A percentile compares a stretch with the other conserved stretches of the same genome.
phyloP scores from a whole-genome alignment of 2,329 filamentous ascomycete species.

The Aspergillus terreus region DNA sequence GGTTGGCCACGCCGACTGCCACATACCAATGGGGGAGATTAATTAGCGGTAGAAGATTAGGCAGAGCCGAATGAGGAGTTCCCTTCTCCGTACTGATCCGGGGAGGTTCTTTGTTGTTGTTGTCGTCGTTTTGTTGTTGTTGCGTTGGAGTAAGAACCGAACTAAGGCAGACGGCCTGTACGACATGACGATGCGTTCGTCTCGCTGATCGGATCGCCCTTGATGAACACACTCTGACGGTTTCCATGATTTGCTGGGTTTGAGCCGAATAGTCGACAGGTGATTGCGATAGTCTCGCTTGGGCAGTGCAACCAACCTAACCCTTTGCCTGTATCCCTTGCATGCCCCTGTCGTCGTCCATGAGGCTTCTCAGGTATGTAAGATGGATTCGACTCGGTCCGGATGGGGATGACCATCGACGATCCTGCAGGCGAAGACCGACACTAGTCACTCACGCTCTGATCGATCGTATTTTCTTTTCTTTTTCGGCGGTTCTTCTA shows the following conservation, averaged over 20 bases:
- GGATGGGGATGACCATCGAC: constrained; percentile 8
- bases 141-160: neutral
- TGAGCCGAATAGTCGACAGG: too few species aligned
- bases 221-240: neutral
- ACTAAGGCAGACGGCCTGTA: neutral
- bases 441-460: constrained; percentile 1
- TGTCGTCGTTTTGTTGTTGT: neutral
- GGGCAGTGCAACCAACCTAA: neutral
- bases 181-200: neutral
- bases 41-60: neutral
- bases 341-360: constrained; percentile 14
- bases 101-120: neutral
- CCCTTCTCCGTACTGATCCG: neutral
- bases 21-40: neutral
- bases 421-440: constrained; percentile 13
- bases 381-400: neutral
- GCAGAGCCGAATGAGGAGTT: neutral
- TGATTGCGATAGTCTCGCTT: constrained; percentile 4
- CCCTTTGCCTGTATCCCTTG: constrained; percentile 15
- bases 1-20: neutral
- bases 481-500: constrained; percentile 1
- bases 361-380: constrained; percentile 13
- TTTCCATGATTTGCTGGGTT: too few species aligned
- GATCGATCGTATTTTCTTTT: constrained; percentile 6
- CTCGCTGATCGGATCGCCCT: neutral